These are phyloP conservation scores for Scenedesmus sp. DNA, from an alignment of 163 green algal genomes.

Conservation along the genomic window DNA sequence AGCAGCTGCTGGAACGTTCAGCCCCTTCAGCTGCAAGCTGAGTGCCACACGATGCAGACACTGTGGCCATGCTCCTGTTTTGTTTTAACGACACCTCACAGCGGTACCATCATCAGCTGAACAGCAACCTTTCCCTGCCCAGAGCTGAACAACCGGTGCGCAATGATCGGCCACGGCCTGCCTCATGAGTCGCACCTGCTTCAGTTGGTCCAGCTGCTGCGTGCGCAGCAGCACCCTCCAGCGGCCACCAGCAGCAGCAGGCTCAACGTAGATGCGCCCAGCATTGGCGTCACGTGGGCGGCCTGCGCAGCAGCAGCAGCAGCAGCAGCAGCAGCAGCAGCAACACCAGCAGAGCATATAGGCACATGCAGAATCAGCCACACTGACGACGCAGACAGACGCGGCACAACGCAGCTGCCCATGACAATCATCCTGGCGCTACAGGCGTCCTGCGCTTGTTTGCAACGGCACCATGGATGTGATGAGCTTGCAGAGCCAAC, in stretches of 20 bases:
- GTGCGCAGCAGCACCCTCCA: constrained; percentile 35
- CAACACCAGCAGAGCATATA: neutral
- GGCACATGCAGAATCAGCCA: no score
- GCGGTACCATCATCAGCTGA: no score
- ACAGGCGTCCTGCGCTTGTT: no score
- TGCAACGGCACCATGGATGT: no score
- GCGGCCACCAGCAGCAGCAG: neutral
- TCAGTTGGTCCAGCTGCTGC: constrained; percentile 52
- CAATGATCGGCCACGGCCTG: no score
- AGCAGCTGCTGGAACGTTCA: neutral
- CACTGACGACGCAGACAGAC: no score
- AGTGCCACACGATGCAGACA: neutral
- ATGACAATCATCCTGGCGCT: no score
- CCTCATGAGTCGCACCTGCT: constrained; percentile 39
- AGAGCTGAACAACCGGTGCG: neutral
- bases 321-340: neutral
- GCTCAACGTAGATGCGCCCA: constrained; percentile 41
- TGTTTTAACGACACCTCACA: no score
- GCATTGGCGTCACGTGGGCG: constrained; percentile 10
- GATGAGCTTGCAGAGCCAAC: no score
- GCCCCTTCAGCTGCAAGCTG: no score
- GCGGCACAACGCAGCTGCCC: no score
- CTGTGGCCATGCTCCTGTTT: no score
- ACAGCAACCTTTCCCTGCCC: neutral
- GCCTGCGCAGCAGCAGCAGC: constrained; percentile 9